Evolutionary conservation across 495 filamentous ascomycete genomes (phyloP).

Genomic region (Neurospora sp.): DNA sequence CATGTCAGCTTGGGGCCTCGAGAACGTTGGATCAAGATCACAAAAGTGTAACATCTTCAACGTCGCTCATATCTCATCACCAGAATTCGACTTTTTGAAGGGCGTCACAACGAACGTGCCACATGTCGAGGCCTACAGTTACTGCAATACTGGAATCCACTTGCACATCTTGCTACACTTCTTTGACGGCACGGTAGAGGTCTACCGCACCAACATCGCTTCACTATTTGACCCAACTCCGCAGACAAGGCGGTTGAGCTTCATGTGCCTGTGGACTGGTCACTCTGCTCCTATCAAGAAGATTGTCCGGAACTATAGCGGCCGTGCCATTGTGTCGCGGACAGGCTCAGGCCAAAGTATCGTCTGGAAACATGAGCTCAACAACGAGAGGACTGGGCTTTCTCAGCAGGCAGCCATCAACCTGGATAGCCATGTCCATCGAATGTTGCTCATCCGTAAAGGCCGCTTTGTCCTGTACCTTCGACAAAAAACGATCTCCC

Average conservation of each 20-base stretch:
- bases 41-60: conserved; percentile 69
- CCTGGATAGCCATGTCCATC: conserved; percentile 66
- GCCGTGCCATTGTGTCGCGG: conserved; percentile 68
- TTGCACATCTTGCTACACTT: conserved; percentile 74
- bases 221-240: conserved; percentile 71
- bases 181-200: conserved; percentile 77
- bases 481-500: conserved; percentile 60
- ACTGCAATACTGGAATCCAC: conserved; percentile 53
- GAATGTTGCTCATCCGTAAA: conserved; percentile 64
- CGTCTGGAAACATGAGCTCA: conserved; percentile 63
- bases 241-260: conserved; percentile 47
- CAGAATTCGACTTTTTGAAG: conserved; percentile 56
- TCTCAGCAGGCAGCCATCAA: conserved; percentile 59
- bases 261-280: conserved; percentile 65
- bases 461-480: conserved; percentile 74
- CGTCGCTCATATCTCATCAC: conserved; percentile 61
- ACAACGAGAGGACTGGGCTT: conserved; percentile 38
- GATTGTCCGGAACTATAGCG: conserved; percentile 72
- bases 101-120: conserved; percentile 26
- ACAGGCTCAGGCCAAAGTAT: conserved; percentile 70
- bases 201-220: conserved; percentile 70
- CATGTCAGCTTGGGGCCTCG: conserved; percentile 92
- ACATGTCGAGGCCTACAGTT: conserved; percentile 63
- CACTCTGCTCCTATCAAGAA: conserved; percentile 74
- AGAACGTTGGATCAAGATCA: conserved; percentile 72